Evolutionary conservation across 2,329 filamentous ascomycete species (phyloP).

Genomic region (Monilinia fructicola): DNA sequence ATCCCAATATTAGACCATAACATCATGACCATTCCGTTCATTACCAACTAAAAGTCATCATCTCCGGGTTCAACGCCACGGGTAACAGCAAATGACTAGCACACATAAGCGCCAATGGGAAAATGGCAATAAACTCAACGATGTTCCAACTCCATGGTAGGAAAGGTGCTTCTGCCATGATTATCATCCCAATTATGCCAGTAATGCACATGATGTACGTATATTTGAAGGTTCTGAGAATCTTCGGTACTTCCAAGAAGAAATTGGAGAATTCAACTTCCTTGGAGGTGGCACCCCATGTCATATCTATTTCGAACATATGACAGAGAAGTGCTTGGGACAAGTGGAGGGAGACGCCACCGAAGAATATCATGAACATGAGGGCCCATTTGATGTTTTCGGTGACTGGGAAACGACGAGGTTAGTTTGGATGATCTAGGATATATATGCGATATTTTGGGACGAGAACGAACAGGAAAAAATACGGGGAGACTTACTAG

Average conservation of each 20-base stretch:
- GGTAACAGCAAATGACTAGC: conserved; percentile 24
- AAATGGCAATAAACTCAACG: conserved; percentile 16
- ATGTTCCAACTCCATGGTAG: conserved; percentile 22
- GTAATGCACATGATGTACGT: conserved; percentile 19
- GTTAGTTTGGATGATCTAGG: background rate
- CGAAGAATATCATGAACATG: conserved; percentile 62
- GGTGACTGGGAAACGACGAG: background rate
- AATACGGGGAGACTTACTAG: conserved; percentile 29
- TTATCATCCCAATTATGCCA: conserved; percentile 9
- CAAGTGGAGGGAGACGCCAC: conserved; percentile 75
- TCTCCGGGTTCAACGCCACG: conserved; percentile 20
- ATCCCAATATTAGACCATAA: background rate
- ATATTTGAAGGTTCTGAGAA: conserved; percentile 23
- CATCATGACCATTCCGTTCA: background rate
- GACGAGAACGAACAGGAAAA: background rate
- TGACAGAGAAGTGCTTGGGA: conserved; percentile 75
- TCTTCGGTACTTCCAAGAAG: conserved; percentile 21
- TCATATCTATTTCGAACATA: conserved; percentile 82
- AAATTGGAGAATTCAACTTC: conserved; percentile 56
- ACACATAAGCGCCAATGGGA: conserved; percentile 13
- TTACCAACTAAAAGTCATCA: conserved; percentile 25
- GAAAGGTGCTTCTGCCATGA: conserved; percentile 19
- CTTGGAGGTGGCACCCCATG: conserved; percentile 79
- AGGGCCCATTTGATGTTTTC: conserved; percentile 24
- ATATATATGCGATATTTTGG: background rate